Evolutionary conservation across 1,284 basidiomycete genomes (phyloP).

Genomic region (Fomitopsis schrenkii): DNA sequence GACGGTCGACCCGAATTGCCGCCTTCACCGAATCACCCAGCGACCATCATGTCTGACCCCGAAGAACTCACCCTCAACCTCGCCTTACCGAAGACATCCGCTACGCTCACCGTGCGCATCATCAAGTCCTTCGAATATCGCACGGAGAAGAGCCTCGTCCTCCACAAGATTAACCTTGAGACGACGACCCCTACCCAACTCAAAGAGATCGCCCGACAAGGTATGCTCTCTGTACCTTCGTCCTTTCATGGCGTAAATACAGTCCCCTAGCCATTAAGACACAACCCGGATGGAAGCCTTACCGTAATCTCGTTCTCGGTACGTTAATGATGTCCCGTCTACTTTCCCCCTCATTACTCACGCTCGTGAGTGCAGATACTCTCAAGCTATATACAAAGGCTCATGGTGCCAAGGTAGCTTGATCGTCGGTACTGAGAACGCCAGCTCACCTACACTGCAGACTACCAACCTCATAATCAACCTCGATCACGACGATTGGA

Average conservation of each 20-base stretch:
- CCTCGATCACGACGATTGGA: slow-evolving; percentile 92
- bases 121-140: slow-evolving; percentile 96
- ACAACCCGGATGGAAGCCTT: slow-evolving; percentile 83
- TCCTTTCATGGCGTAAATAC: not conserved
- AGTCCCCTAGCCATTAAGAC: slow-evolving; percentile 57
- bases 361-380: slow-evolving; percentile 56
- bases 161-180: slow-evolving; percentile 81
- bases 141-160: slow-evolving; percentile 84
- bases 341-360: not conserved
- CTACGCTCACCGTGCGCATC: slow-evolving; percentile 86
- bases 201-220: slow-evolving; percentile 65
- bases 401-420: slow-evolving; percentile 83
- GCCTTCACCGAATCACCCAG: not conserved
- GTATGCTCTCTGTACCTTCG: slow-evolving; percentile 33
- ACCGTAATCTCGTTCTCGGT: slow-evolving; percentile 71
- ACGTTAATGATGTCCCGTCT: slow-evolving; percentile 11
- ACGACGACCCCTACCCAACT: slow-evolving; percentile 73
- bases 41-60: slow-evolving; percentile 32
- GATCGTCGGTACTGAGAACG: not conserved
- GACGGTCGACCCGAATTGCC: too few relatives aligned
- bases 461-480: slow-evolving; percentile 95
- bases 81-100: slow-evolving; percentile 63
- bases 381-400: slow-evolving; percentile 93
- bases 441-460: slow-evolving; percentile 35
- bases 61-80: slow-evolving; percentile 63